Conservation (phyloP, 2,329 filamentous ascomycete species). For the Annulohypoxylon truncatum region DNA sequence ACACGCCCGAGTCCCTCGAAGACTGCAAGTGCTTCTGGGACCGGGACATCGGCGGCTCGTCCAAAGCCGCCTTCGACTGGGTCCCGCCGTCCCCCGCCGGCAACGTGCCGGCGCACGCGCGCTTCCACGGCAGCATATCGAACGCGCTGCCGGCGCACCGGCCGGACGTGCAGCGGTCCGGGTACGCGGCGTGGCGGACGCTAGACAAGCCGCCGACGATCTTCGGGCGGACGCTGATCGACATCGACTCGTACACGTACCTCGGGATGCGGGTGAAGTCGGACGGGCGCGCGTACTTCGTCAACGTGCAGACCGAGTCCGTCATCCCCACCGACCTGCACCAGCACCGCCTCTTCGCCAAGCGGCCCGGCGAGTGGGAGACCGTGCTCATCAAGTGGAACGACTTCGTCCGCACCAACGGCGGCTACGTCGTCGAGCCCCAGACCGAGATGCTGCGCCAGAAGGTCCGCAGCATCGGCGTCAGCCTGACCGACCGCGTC, state of each 20-base stretch:
- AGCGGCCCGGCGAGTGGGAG: conserved; percentile 88
- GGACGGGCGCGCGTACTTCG: conserved; percentile 90
- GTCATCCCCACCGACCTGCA: conserved; percentile 96
- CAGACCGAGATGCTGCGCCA: conserved; percentile 90
- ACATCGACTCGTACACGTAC: conserved; percentile 89
- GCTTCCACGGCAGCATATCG: conserved; percentile 90
- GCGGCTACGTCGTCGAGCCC: conserved; percentile 91
- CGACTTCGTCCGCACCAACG: conserved; percentile 94
- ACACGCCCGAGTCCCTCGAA: conserved; percentile 58
- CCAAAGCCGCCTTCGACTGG: conserved; percentile 70
- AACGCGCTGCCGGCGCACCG: conserved; percentile 81
- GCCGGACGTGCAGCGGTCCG: conserved; percentile 80
- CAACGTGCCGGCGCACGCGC: conserved; percentile 64
- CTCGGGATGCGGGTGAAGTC: conserved; percentile 90
- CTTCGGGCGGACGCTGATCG: conserved; percentile 89
- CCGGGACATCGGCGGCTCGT: conserved; percentile 86
- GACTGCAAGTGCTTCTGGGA: conserved; percentile 86
- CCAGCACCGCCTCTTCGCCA: conserved; percentile 88
- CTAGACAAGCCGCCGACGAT: conserved; percentile 78
- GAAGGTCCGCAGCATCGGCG: conserved; percentile 85
- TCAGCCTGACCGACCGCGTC: conserved; percentile 88
- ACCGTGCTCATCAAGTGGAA: conserved; percentile 91
- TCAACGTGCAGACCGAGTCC: conserved; percentile 95
- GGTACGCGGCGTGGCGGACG: conserved; percentile 92
- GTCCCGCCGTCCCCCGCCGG: conserved; percentile 39